Evolutionary conservation across 1,284 basidiomycete species (phyloP).

Genomic region (Fomes fomentarius): DNA sequence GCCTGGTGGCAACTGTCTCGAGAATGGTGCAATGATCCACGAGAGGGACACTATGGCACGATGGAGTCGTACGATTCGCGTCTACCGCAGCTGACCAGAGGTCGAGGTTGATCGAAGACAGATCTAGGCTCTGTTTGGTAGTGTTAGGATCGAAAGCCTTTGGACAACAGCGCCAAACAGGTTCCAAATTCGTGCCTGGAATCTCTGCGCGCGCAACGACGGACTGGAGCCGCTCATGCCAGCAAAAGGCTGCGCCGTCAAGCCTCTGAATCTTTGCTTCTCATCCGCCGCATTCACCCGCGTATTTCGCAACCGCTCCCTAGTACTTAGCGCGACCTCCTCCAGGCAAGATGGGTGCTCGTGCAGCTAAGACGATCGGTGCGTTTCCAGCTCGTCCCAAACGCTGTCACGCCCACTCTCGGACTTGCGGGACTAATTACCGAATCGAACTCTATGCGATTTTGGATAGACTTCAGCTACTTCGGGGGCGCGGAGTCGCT

Average conservation of each 20-base stretch:
- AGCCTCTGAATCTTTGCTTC: not conserved
- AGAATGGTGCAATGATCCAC: not conserved
- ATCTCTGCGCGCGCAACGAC: not conserved
- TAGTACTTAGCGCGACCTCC: not conserved
- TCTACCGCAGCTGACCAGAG: not conserved
- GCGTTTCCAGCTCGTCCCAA: not conserved
- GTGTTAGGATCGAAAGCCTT: constrained; percentile 29
- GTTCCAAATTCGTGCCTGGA: not conserved
- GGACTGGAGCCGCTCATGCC: not conserved
- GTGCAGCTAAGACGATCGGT: constrained; percentile 13
- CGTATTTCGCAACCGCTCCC: not conserved
- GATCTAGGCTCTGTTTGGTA: constrained; percentile 14
- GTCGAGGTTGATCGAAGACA: not conserved
- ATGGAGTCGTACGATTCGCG: not conserved
- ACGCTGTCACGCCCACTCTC: not conserved
- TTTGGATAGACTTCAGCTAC: constrained; percentile 65
- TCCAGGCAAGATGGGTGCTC: constrained; percentile 1
- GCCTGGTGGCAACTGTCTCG: not conserved
- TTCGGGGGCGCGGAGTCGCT: constrained; percentile 82
- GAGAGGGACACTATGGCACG: not conserved
- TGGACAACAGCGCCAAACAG: constrained; percentile 30
- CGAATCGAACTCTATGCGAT: not conserved
- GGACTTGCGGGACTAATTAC: not conserved
- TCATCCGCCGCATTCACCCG: not conserved
- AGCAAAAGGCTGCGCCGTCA: not conserved